A percentile compares a stretch with the other conserved stretches of the same genome.
These are phyloP conservation scores for Beauveria australis DNA, from an alignment of 2,329 filamentous ascomycete species.

Conservation along the genomic window DNA sequence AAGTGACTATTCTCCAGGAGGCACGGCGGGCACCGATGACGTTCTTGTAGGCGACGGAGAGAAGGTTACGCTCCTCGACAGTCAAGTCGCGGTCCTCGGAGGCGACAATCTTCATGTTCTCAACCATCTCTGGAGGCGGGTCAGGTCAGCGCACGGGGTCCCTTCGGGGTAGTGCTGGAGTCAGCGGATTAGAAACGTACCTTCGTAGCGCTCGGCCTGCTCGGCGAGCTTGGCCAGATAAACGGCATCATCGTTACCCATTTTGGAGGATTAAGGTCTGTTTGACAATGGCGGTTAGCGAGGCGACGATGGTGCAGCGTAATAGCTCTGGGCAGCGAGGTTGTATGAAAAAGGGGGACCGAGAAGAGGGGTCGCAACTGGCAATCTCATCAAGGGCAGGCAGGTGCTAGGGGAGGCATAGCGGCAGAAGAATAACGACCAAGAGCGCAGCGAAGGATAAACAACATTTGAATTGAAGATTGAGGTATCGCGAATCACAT, in stretches of 20 bases:
- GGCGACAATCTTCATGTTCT: constrained; percentile 99
- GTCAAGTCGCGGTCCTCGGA: constrained; percentile 75
- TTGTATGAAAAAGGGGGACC: constrained; percentile 1
- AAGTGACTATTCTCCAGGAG: constrained; percentile 97
- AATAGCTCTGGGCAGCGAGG: background rate
- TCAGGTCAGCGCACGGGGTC: constrained; percentile 18
- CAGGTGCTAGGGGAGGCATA: background rate
- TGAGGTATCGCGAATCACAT: background rate
- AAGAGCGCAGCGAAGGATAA: background rate
- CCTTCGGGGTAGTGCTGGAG: background rate
- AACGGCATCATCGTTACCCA: constrained; percentile 99
- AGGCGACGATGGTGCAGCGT: constrained; percentile 15
- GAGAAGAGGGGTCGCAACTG: constrained; percentile 13
- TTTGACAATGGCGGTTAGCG: constrained; percentile 16
- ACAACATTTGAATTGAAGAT: background rate
- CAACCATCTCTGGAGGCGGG: constrained; percentile 76
- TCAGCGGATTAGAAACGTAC: constrained; percentile 43
- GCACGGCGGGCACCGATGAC: constrained; percentile 94
- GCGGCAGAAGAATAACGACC: background rate
- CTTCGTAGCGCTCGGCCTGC: constrained; percentile 99
- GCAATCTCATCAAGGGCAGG: constrained; percentile 4
- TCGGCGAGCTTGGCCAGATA: constrained; percentile 99
- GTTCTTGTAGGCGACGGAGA: constrained; percentile 98
- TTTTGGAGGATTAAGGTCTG: constrained; percentile 47
- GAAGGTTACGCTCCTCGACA: constrained; percentile 94